A percentile compares a stretch with the other conserved stretches of the same genome.
These are phyloP conservation scores for Mentha longifolia DNA, from an alignment of 257 asterid species.

Conservation along the genomic window DNA sequence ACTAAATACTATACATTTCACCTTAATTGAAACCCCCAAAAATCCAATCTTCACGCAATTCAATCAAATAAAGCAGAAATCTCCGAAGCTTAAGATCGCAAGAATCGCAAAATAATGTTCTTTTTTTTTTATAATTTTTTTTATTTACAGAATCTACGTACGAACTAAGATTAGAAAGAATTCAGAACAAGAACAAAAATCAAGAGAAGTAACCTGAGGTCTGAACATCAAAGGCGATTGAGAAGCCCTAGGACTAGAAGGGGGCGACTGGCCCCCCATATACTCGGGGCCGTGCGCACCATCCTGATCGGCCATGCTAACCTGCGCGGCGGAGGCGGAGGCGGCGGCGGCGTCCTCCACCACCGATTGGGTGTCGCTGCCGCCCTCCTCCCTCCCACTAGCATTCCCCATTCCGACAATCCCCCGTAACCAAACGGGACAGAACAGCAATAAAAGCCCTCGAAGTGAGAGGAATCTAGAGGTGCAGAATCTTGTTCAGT, in stretches of 20 bases:
- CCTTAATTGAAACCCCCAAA: constrained; percentile 22
- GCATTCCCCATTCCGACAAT: constrained; percentile 74
- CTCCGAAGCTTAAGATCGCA: background rate
- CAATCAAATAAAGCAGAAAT: constrained; percentile 26
- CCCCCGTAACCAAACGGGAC: constrained; percentile 16
- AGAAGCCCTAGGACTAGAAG: constrained; percentile 90
- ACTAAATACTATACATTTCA: constrained; percentile 28
- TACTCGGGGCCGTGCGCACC: constrained; percentile 50
- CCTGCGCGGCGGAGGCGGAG: constrained; percentile 42
- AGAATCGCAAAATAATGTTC: constrained; percentile 16
- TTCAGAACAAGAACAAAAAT: constrained; percentile 12
- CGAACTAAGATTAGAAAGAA: background rate
- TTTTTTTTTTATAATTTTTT: no score
- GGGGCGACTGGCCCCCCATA: constrained; percentile 92
- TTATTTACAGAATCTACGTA: no score
- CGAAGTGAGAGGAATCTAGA: constrained; percentile 38
- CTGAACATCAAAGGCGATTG: constrained; percentile 85
- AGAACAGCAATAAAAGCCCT: constrained; percentile 38
- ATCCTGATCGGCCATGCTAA: constrained; percentile 55
- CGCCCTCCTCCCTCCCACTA: constrained; percentile 81
- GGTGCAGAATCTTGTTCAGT: constrained; percentile 31
- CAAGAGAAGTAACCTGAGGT: constrained; percentile 71
- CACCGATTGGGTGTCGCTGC: constrained; percentile 53
- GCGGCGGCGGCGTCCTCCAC: constrained; percentile 44
- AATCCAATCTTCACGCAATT: constrained; percentile 29